These are phyloP conservation scores for Leishmania mexicana DNA, from an alignment of 208 protist genomes.

Conservation along the genomic window DNA sequence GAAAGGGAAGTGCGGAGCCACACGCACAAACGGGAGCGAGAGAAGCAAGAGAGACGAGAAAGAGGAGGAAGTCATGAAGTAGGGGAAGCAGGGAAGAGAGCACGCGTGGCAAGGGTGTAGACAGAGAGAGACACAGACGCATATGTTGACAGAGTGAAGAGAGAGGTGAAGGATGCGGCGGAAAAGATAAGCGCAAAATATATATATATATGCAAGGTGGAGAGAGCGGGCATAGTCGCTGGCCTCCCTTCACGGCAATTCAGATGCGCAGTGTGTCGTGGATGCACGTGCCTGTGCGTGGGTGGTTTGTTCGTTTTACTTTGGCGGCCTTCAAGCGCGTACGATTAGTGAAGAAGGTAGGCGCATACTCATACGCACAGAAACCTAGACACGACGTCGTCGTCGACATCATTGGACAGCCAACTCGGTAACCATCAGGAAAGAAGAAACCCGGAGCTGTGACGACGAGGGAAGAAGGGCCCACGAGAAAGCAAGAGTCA, in stretches of 20 bases:
- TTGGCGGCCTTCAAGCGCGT: not conserved
- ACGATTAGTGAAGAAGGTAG: not conserved
- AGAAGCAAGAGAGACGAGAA: slow-evolving; percentile 11
- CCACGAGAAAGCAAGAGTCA: not conserved
- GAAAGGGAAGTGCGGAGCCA: not conserved
- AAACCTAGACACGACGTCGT: not conserved
- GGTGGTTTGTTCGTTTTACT: not conserved
- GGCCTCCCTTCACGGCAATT: too few species aligned
- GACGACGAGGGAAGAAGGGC: not conserved
- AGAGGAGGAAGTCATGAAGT: not conserved
- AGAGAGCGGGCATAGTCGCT: not conserved
- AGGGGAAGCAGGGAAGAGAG: not conserved
- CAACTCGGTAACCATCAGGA: not conserved
- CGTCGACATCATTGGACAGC: not conserved
- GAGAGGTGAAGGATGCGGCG: not conserved
- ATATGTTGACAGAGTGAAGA: not conserved
- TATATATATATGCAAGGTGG: not conserved
- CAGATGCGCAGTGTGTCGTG: not conserved
- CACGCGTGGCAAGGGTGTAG: not conserved
- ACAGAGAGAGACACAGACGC: not conserved
- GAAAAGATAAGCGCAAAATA: not conserved
- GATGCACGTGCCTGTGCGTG: not conserved
- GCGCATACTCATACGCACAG: not conserved
- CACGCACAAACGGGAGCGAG: not conserved
- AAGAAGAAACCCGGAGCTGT: not conserved